Conservation (phyloP, 2,329 filamentous ascomycete species). For the Penicillium sp. region DNA sequence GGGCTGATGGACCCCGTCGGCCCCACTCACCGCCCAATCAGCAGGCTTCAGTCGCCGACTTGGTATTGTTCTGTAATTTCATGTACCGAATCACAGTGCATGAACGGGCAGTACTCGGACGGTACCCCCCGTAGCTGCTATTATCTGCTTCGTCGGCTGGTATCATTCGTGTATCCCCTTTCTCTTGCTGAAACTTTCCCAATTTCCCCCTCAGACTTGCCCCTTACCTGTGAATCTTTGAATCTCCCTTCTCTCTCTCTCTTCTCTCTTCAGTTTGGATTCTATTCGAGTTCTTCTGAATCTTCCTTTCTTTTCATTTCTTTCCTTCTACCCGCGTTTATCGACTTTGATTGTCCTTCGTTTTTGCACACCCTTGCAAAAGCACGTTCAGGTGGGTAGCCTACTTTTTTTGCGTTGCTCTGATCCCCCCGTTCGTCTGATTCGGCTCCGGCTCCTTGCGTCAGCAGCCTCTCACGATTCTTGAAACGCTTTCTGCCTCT, state of each 20-base stretch:
- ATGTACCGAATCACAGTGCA: not conserved
- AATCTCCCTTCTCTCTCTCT: slow-evolving; percentile 14
- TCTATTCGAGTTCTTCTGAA: slow-evolving; percentile 11
- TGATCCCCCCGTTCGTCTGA: slow-evolving; percentile 3
- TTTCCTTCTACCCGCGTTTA: slow-evolving; percentile 6
- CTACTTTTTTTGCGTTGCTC: slow-evolving; percentile 2
- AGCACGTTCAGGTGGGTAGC: slow-evolving; percentile 11
- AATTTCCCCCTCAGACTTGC: slow-evolving; percentile 22
- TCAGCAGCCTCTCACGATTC: slow-evolving; percentile 18
- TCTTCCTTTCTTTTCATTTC: slow-evolving; percentile 17
- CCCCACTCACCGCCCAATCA: slow-evolving; percentile 9
- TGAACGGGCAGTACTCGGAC: not conserved
- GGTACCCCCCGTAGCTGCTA: not conserved
- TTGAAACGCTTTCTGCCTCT: slow-evolving; percentile 22
- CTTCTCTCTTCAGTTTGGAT: slow-evolving; percentile 16
- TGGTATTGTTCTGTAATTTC: slow-evolving; percentile 4
- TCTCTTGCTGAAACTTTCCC: slow-evolving; percentile 27
- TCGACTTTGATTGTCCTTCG: not conserved
- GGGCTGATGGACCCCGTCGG: slow-evolving; percentile 3
- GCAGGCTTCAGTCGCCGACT: not conserved
- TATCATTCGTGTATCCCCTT: slow-evolving; percentile 24
- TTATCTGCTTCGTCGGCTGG: not conserved
- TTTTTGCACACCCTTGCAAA: slow-evolving; percentile 6
- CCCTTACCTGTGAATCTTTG: slow-evolving; percentile 21
- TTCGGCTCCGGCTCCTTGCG: slow-evolving; percentile 17